Conservation (phyloP, 2,329 filamentous ascomycete species). For the Aureobasidium namibiae region DNA sequence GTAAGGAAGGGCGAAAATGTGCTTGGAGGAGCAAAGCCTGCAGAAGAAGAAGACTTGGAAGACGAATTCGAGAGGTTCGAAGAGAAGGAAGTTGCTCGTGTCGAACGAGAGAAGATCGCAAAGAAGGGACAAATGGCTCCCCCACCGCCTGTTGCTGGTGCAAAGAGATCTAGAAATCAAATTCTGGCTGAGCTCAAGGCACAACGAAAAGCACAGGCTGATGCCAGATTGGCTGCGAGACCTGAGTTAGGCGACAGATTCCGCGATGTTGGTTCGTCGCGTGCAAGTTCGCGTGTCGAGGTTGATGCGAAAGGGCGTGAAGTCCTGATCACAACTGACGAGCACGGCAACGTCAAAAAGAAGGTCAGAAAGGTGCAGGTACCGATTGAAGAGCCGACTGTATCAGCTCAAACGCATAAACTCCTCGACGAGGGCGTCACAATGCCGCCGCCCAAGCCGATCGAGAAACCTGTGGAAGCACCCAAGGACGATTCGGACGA, state of each 20-base stretch:
- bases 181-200: constrained; percentile 53
- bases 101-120: constrained; percentile 50
- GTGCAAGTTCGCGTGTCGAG: constrained; percentile 16
- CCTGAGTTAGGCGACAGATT: constrained; percentile 48
- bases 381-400: constrained; percentile 18
- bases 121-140: constrained; percentile 45
- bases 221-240: constrained; percentile 35
- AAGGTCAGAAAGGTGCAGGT: constrained; percentile 47
- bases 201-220: constrained; percentile 39
- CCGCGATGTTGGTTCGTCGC: constrained; percentile 38
- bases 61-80: constrained; percentile 46
- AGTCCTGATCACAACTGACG: constrained; percentile 50
- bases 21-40: constrained; percentile 28
- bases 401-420: constrained; percentile 20
- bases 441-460: constrained; percentile 35
- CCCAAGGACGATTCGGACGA: constrained; percentile 35
- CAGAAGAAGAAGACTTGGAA: constrained; percentile 29
- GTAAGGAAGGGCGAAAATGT: constrained; percentile 58
- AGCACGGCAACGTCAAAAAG: constrained; percentile 53
- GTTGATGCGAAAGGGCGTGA: constrained; percentile 45
- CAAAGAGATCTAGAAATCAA: constrained; percentile 49
- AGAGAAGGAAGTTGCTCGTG: constrained; percentile 60
- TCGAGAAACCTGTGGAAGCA: constrained; percentile 22
- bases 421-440: constrained; percentile 25
- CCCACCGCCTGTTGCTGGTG: constrained; percentile 32